Conservation (phyloP, 169 alveolate genomes). For the Cryptosporidium andersoni region DNA sequence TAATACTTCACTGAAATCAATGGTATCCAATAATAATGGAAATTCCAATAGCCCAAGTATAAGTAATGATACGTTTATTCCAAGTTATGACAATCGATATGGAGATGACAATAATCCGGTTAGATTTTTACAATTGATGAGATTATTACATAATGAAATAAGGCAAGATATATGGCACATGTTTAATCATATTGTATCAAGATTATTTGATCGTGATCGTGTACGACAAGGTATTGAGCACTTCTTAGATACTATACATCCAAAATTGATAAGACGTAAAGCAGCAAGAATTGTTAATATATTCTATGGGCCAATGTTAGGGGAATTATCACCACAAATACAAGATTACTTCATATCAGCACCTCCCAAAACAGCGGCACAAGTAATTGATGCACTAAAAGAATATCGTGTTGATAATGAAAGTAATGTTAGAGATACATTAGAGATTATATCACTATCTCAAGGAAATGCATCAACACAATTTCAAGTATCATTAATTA, state of each 20-base stretch:
- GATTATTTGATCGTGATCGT: slow-evolving; percentile 71
- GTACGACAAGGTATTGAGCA: slow-evolving; percentile 72
- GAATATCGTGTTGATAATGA: slow-evolving; percentile 72
- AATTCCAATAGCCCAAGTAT: neutral
- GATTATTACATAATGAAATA: slow-evolving; percentile 73
- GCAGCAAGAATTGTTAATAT: slow-evolving; percentile 72
- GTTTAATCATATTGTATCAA: slow-evolving; percentile 71
- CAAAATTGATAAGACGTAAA: slow-evolving; percentile 72
- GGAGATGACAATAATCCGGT: slow-evolving; percentile 13
- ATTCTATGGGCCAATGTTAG: slow-evolving; percentile 65
- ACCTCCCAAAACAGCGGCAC: slow-evolving; percentile 77
- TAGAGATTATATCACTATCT: slow-evolving; percentile 65
- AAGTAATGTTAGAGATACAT: slow-evolving; percentile 62
- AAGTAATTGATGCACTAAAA: slow-evolving; percentile 72
- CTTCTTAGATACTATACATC: slow-evolving; percentile 73
- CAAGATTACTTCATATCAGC: slow-evolving; percentile 54
- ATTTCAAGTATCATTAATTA: slow-evolving; percentile 73
- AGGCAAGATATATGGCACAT: slow-evolving; percentile 74
- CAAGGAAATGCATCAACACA: slow-evolving; percentile 74
- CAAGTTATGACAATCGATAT: neutral
- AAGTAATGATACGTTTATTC: neutral
- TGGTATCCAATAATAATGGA: neutral
- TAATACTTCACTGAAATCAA: no score
- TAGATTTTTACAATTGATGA: slow-evolving; percentile 70
- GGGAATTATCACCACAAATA: slow-evolving; percentile 70